phyloP scores from a whole-genome alignment of 371 early-diverging fungal species.

The Fennellomyces sp. region DNA sequence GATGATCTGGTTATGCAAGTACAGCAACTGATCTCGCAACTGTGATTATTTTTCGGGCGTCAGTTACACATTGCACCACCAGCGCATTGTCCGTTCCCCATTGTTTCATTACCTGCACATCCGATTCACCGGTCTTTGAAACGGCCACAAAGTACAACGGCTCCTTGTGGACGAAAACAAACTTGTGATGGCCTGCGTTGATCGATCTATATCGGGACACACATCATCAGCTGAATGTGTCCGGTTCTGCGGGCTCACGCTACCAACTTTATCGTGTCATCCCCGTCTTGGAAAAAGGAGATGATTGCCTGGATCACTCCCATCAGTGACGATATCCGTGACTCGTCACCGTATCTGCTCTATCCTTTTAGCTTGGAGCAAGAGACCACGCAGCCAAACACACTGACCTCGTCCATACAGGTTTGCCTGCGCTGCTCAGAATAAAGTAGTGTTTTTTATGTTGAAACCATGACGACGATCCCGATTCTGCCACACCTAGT shows the following conservation, averaged over 20 bases:
- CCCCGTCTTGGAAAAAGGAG: conserved; percentile 82
- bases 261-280: conserved; percentile 74
- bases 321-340: conserved; percentile 85
- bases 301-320: conserved; percentile 92
- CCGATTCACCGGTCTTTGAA: conserved; percentile 82
- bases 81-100: not conserved
- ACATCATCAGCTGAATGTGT: not conserved
- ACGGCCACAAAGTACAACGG: conserved; percentile 89
- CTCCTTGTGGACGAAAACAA: conserved; percentile 82
- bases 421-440: conserved; percentile 87
- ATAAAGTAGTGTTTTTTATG: conserved; percentile 84
- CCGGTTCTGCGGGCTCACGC: not conserved
- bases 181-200: conserved; percentile 73
- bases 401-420: conserved; percentile 80
- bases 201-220: conserved; percentile 56
- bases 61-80: not conserved
- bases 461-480: conserved; percentile 51
- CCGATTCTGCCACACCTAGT: conserved; percentile 3
- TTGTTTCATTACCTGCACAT: conserved; percentile 61
- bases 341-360: conserved; percentile 85
- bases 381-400: not conserved
- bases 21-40: conserved; percentile 81
- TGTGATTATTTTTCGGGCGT: conserved; percentile 16
- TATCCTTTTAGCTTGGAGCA: not conserved
- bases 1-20: conserved; percentile 85